Percentiles rank a stretch among this genome's conserved stretches.
Evolutionary conservation across 352 stramenopile genomes (phyloP).

Genomic region (Globisporangium recalcitrans): DNA sequence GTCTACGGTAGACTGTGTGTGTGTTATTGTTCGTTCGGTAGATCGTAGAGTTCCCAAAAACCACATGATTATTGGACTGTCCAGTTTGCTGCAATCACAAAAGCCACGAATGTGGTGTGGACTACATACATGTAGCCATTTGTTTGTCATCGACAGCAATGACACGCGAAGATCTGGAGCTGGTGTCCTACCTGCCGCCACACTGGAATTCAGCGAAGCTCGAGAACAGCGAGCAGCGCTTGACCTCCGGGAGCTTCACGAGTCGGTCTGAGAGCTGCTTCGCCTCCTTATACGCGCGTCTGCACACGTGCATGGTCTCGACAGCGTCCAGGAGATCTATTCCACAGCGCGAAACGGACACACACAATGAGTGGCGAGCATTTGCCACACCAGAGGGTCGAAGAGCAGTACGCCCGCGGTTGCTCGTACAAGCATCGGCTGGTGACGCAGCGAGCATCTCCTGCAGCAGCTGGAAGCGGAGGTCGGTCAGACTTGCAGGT

Average conservation of each 20-base stretch:
- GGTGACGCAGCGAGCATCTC: constrained; percentile 30
- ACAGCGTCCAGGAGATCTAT: constrained; percentile 42
- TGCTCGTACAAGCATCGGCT: constrained; percentile 28
- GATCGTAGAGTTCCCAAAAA: no score
- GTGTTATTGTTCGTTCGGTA: no score
- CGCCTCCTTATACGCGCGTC: constrained; percentile 25
- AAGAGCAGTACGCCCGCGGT: no score
- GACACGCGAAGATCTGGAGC: background rate
- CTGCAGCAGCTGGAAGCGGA: constrained; percentile 34
- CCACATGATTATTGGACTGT: no score
- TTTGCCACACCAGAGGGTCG: background rate
- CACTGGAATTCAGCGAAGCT: constrained; percentile 27
- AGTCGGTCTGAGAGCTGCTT: constrained; percentile 30
- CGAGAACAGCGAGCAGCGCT: constrained; percentile 26
- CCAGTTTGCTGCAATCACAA: background rate
- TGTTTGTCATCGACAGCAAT: background rate
- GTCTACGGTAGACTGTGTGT: no score
- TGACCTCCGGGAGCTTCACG: constrained; percentile 24
- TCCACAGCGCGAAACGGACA: background rate
- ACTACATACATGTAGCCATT: background rate
- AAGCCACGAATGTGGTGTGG: background rate
- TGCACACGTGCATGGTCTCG: constrained; percentile 40
- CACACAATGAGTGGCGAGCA: background rate
- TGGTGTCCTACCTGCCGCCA: background rate
- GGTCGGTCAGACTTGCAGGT: constrained; percentile 27